phyloP scores from a whole-genome alignment of 129 eudicot genomes.

The Arctium minus region DNA sequence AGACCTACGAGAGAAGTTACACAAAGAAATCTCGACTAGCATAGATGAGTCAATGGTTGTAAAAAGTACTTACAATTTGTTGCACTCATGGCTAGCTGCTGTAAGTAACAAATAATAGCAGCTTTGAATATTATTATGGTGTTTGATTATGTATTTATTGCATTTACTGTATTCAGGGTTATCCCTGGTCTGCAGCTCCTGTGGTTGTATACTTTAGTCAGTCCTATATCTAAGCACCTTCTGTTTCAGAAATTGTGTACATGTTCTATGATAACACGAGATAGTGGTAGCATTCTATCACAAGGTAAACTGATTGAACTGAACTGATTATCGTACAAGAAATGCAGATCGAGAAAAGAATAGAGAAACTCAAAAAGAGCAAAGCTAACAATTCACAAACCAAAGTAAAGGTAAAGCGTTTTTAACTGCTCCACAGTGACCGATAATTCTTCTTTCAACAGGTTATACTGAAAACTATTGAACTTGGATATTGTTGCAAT shows the following conservation, averaged over 20 bases:
- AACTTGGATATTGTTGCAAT: neutral
- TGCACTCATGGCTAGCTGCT: neutral
- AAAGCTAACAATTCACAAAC: slow-evolving; percentile 71
- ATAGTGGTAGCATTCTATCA: slow-evolving; percentile 8
- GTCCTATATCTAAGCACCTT: neutral
- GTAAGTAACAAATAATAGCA: neutral
- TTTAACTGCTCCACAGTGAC: slow-evolving; percentile 1
- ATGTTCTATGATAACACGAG: neutral
- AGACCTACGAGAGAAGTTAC: too few relatives aligned
- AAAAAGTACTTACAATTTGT: neutral
- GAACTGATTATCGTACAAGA: slow-evolving; percentile 38
- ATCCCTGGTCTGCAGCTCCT: too few relatives aligned
- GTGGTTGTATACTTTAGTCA: neutral
- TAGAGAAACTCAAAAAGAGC: slow-evolving; percentile 88
- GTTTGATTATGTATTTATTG: neutral
- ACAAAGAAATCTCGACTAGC: too few relatives aligned
- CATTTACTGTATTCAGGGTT: neutral
- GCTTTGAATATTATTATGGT: neutral
- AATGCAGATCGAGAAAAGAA: slow-evolving; percentile 95
- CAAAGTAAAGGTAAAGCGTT: slow-evolving; percentile 61
- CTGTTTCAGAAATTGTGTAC: neutral
- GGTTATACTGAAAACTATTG: neutral
- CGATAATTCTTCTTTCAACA: neutral
- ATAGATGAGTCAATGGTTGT: too few relatives aligned
- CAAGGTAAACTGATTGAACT: slow-evolving; percentile 34